Evolutionary conservation across 371 early-diverging fungal species (phyloP).

Genomic region (Nematocida major): DNA sequence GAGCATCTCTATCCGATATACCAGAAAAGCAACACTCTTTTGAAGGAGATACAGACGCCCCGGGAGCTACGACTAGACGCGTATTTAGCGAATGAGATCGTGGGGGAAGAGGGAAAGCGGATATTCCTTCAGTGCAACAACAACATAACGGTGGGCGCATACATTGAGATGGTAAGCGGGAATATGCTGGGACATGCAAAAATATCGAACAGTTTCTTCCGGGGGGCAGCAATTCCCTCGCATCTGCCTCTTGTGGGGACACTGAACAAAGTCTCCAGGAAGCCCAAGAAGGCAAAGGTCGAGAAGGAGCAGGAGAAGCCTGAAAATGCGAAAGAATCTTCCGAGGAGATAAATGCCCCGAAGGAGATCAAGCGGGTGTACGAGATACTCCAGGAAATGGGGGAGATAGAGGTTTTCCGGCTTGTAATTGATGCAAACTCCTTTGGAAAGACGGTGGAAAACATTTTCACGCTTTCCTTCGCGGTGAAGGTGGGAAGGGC

Average conservation of each 20-base stretch:
- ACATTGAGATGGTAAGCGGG: background rate
- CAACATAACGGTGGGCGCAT: constrained; percentile 3
- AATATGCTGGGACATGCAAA: background rate
- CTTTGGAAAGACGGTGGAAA: constrained; percentile 63
- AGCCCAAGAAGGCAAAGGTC: constrained; percentile 18
- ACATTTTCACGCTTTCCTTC: constrained; percentile 61
- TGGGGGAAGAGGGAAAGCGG: constrained; percentile 21
- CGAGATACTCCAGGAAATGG: constrained; percentile 33
- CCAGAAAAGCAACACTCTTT: constrained; percentile 48
- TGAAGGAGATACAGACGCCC: constrained; percentile 45
- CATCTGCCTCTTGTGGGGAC: background rate
- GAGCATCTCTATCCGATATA: constrained; percentile 30
- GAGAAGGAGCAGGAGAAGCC: constrained; percentile 18
- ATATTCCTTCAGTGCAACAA: constrained; percentile 43
- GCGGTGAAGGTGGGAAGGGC: constrained; percentile 58
- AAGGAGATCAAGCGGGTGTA: constrained; percentile 34
- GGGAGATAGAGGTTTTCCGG: constrained; percentile 46
- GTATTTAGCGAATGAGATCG: constrained; percentile 42
- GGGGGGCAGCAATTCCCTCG: constrained; percentile 22
- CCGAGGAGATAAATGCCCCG: constrained; percentile 24
- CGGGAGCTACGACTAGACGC: constrained; percentile 59
- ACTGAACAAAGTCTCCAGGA: background rate
- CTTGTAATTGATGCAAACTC: constrained; percentile 53
- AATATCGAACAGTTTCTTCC: background rate
- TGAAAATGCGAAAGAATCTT: background rate